Conservation (phyloP, 2,329 filamentous ascomycete genomes). For the Thermoascus crustaceus region DNA sequence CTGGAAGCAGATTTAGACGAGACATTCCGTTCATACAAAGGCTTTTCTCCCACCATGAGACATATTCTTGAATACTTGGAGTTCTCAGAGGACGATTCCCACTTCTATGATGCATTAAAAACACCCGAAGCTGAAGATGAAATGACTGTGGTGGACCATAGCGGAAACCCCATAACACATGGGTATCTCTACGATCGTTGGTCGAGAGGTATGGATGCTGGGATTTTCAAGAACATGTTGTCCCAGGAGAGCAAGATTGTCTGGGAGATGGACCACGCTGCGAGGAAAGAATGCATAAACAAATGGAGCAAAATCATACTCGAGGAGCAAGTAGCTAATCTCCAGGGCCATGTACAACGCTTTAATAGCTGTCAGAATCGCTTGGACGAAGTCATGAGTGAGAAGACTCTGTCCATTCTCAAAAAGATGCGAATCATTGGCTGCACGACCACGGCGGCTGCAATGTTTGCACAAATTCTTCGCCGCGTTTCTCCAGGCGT, state of each 20-base stretch:
- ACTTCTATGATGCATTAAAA: conserved; percentile 51
- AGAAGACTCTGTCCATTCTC: conserved; percentile 30
- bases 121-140: conserved; percentile 41
- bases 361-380: conserved; percentile 10
- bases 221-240: conserved; percentile 31
- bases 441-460: conserved; percentile 63
- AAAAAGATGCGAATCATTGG: conserved; percentile 54
- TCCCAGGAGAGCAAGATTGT: conserved; percentile 25
- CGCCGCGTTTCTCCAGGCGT: conserved; percentile 49
- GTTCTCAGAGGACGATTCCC: conserved; percentile 46
- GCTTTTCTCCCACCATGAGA: conserved; percentile 5
- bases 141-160: conserved; percentile 39
- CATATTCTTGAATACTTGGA: conserved; percentile 41
- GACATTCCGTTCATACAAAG: conserved; percentile 14
- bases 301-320: conserved; percentile 42
- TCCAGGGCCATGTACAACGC: conserved; percentile 9
- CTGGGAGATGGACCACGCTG: conserved; percentile 44
- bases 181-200: conserved; percentile 51
- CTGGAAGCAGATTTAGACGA: conserved; percentile 17
- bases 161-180: conserved; percentile 36
- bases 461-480: conserved; percentile 52
- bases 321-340: conserved; percentile 40
- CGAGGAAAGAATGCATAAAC: conserved; percentile 29
- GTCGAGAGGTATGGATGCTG: conserved; percentile 40
- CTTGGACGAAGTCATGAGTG: conserved; percentile 7